phyloP scores from a whole-genome alignment of 2,329 filamentous ascomycete species.

The Xylaria sp. region DNA sequence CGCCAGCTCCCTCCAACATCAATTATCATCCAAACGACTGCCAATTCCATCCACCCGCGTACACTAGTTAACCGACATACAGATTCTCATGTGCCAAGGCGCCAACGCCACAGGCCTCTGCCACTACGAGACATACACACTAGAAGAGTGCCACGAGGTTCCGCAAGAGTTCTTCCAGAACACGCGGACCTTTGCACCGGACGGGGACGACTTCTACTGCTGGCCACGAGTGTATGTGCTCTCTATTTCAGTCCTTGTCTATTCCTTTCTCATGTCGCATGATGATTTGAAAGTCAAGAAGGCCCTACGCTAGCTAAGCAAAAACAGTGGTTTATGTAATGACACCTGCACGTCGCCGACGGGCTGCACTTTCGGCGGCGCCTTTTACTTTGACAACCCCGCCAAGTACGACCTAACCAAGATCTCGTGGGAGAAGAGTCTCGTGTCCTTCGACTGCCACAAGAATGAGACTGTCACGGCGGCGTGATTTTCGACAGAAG shows the following conservation, averaged over 20 bases:
- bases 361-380: conserved; percentile 63
- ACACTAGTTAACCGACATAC: conserved; percentile 11
- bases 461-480: conserved; percentile 38
- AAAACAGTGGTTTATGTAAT: conserved; percentile 52
- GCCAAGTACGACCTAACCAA: conserved; percentile 59
- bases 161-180: conserved; percentile 53
- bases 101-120: conserved; percentile 61
- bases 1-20: not conserved
- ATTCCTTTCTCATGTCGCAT: too few species aligned
- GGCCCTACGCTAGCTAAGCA: too few species aligned
- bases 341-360: conserved; percentile 60
- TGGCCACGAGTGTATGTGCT: conserved; percentile 53
- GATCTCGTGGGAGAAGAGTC: conserved; percentile 56
- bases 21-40: not conserved
- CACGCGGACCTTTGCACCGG: conserved; percentile 61
- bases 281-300: too few species aligned
- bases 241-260: too few species aligned
- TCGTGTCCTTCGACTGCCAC: conserved; percentile 53
- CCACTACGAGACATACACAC: conserved; percentile 54
- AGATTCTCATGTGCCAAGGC: conserved; percentile 63
- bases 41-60: not conserved
- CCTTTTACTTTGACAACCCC: conserved; percentile 56
- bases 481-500: not conserved
- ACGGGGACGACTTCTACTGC: conserved; percentile 61
- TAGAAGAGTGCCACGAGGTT: conserved; percentile 60